These are phyloP conservation scores for Aegle marmelos DNA, from an alignment of 345 rosid genomes.

Conservation along the genomic window DNA sequence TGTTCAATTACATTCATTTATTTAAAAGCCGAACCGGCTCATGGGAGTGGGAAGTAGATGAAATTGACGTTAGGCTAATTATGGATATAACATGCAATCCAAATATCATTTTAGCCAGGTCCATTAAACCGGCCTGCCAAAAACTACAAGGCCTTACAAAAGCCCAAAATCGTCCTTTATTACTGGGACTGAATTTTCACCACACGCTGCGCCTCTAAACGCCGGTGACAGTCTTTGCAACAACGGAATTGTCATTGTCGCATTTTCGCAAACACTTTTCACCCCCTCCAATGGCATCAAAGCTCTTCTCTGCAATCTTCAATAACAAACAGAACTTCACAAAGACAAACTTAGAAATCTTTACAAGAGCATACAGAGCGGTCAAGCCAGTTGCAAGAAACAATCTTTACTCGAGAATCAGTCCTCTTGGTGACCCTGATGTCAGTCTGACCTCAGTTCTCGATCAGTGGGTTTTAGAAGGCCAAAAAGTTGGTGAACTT, in stretches of 20 bases:
- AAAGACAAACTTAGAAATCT: neutral
- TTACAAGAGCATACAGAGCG: conserved; percentile 4
- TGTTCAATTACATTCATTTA: neutral
- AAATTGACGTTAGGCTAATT: too few species aligned
- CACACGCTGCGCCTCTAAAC: neutral
- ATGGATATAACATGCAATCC: neutral
- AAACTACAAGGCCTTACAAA: neutral
- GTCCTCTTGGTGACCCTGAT: conserved; percentile 33
- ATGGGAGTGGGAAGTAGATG: too few species aligned
- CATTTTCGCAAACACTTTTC: neutral
- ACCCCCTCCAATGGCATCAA: conserved; percentile 18
- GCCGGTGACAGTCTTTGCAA: neutral
- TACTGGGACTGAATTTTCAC: neutral
- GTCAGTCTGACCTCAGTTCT: conserved; percentile 32
- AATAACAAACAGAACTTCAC: conserved; percentile 13
- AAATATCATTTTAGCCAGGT: neutral
- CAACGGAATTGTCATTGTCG: neutral
- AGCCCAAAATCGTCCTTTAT: neutral
- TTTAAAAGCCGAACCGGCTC: too few species aligned
- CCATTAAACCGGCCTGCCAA: neutral
- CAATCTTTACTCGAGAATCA: conserved; percentile 32
- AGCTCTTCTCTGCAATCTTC: conserved; percentile 2
- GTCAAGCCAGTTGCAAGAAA: neutral
- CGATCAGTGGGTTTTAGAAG: conserved; percentile 39
- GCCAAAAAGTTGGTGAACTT: neutral